These are phyloP conservation scores for Spizellomyces sp. DNA, from an alignment of 192 early-diverging fungal genomes.

Conservation along the genomic window DNA sequence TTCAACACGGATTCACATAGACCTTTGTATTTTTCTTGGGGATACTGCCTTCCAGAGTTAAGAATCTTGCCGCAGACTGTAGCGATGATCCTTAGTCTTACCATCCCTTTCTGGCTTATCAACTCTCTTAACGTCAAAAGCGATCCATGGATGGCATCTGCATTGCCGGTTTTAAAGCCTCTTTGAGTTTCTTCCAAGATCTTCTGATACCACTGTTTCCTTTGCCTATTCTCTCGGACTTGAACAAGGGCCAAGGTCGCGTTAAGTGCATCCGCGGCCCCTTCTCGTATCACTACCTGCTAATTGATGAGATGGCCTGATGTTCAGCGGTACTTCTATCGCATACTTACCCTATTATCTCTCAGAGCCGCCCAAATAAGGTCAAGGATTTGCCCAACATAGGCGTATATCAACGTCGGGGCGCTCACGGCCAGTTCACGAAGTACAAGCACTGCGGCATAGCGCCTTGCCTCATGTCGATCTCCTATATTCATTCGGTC, in stretches of 20 bases:
- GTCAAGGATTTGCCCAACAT: conserved; percentile 80
- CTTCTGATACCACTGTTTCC: conserved; percentile 70
- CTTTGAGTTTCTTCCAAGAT: conserved; percentile 83
- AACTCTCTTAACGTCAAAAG: conserved; percentile 81
- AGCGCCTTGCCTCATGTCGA: conserved; percentile 73
- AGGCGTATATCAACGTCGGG: conserved; percentile 79
- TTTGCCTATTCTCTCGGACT: conserved; percentile 69
- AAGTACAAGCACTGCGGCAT: conserved; percentile 81
- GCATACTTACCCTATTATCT: conserved; percentile 66
- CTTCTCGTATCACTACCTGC: conserved; percentile 72
- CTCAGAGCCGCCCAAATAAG: conserved; percentile 81
- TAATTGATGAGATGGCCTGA: neutral
- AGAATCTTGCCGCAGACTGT: conserved; percentile 1
- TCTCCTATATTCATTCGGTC: conserved; percentile 54
- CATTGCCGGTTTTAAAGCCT: conserved; percentile 66
- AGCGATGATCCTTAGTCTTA: conserved; percentile 32
- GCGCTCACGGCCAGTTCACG: conserved; percentile 74
- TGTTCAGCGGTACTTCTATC: neutral
- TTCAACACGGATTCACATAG: conserved; percentile 76
- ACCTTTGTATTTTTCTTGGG: conserved; percentile 75
- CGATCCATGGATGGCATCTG: conserved; percentile 85
- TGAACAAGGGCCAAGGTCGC: conserved; percentile 78
- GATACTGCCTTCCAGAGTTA: conserved; percentile 61
- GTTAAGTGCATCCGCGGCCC: conserved; percentile 78
- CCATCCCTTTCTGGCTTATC: conserved; percentile 77